phyloP scores from a whole-genome alignment of 140 eudicot genomes.

The Anethum foeniculum region DNA sequence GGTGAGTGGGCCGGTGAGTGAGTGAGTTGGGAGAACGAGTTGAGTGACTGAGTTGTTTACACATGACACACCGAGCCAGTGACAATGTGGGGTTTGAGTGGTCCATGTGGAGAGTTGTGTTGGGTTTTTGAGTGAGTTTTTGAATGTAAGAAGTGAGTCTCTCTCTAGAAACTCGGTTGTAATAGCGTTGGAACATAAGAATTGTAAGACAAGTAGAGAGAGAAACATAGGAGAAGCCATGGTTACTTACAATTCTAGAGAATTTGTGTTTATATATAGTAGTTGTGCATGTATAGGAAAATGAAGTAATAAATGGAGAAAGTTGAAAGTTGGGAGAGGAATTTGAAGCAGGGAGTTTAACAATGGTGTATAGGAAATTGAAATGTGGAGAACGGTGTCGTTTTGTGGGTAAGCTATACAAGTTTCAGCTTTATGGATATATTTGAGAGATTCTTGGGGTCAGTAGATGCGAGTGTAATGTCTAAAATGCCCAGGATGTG shows the following conservation, averaged over 20 bases:
- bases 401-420: not conserved
- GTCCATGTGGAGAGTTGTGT: conserved; percentile 42
- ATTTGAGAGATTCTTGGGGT: not conserved
- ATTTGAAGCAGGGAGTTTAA: not conserved
- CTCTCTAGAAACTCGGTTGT: conserved; percentile 19
- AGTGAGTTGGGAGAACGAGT: conserved; percentile 41
- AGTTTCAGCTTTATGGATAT: not conserved
- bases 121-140: conserved; percentile 44
- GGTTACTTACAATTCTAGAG: not conserved
- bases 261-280: not conserved
- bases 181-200: conserved; percentile 3
- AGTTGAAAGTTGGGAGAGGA: not conserved
- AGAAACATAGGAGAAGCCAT: conserved; percentile 19
- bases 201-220: conserved; percentile 8
- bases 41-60: conserved; percentile 37
- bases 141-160: conserved; percentile 41
- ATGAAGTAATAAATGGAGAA: conserved; percentile 1
- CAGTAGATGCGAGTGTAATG: not conserved
- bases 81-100: conserved; percentile 39
- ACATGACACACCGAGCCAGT: conserved; percentile 67
- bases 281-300: not conserved
- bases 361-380: conserved; percentile 4
- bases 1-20: conserved; percentile 39
- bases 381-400: not conserved
- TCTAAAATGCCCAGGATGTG: not conserved